These are phyloP conservation scores for Coniosporium tulheliwenetii DNA, from an alignment of 2,329 filamentous ascomycete genomes.

Conservation along the genomic window DNA sequence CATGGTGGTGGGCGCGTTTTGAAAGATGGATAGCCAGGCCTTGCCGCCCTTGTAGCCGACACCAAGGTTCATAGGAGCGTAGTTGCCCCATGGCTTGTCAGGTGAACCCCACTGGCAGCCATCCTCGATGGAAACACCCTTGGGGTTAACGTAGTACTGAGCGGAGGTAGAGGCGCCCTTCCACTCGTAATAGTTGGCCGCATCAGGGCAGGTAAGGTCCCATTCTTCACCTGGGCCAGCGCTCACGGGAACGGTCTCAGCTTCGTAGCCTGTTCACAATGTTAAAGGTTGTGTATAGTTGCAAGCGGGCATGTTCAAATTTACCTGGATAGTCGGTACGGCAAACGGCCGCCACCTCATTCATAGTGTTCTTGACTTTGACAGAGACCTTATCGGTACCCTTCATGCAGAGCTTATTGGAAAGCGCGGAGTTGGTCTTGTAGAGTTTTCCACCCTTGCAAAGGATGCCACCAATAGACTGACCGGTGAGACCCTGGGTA, in stretches of 20 bases:
- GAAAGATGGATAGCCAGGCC: slow-evolving; percentile 74
- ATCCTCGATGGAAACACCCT: slow-evolving; percentile 47
- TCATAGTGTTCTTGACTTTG: slow-evolving; percentile 59
- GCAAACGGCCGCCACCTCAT: slow-evolving; percentile 56
- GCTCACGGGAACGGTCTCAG: slow-evolving; percentile 65
- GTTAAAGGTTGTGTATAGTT: background rate
- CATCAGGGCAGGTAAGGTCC: slow-evolving; percentile 60
- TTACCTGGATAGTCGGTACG: slow-evolving; percentile 88
- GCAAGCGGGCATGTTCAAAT: slow-evolving; percentile 3
- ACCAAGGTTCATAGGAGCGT: slow-evolving; percentile 73
- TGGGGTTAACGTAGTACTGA: slow-evolving; percentile 93
- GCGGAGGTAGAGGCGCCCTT: slow-evolving; percentile 60
- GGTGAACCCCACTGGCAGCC: slow-evolving; percentile 64
- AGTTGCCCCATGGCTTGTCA: slow-evolving; percentile 55
- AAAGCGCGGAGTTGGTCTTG: slow-evolving; percentile 52
- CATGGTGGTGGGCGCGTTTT: slow-evolving; percentile 60
- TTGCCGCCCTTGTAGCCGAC: slow-evolving; percentile 53
- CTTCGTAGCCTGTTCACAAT: slow-evolving; percentile 46
- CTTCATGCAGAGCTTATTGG: slow-evolving; percentile 55
- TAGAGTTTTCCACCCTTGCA: slow-evolving; percentile 68
- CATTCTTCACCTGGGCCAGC: slow-evolving; percentile 42
- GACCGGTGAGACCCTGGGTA: slow-evolving; percentile 59
- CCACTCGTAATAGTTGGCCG: slow-evolving; percentile 63
- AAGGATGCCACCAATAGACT: slow-evolving; percentile 78
- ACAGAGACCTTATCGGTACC: slow-evolving; percentile 52